phyloP scores from a whole-genome alignment of 2,329 filamentous ascomycete species.

The Aspergillus felis region DNA sequence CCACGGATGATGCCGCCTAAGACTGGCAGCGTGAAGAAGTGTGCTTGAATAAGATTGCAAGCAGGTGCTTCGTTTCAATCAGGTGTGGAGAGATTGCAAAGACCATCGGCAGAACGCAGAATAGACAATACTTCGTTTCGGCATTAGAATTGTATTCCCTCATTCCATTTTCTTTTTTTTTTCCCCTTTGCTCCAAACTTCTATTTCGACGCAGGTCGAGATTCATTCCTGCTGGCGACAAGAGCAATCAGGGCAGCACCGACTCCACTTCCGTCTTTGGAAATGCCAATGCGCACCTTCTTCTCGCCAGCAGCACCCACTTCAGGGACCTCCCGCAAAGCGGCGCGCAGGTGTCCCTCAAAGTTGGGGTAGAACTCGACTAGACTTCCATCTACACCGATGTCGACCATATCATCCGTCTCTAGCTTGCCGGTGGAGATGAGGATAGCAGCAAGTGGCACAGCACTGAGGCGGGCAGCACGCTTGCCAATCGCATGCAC shows the following conservation, averaged over 20 bases:
- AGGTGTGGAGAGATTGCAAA: not conserved
- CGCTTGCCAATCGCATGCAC: conserved; percentile 81
- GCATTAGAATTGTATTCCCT: not conserved
- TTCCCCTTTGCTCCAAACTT: not conserved
- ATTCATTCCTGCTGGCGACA: conserved; percentile 60
- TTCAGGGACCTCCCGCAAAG: conserved; percentile 68
- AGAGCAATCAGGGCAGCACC: conserved; percentile 92
- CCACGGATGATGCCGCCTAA: not conserved
- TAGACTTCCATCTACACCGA: conserved; percentile 90
- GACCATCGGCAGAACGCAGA: not conserved
- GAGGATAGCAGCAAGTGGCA: conserved; percentile 80
- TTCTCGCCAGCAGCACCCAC: conserved; percentile 76
- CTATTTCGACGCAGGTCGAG: not conserved
- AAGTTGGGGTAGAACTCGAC: conserved; percentile 96
- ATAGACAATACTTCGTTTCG: not conserved
- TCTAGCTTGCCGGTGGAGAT: conserved; percentile 72
- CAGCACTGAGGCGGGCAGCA: conserved; percentile 80
- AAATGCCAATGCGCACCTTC: conserved; percentile 88
- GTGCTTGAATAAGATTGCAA: not conserved
- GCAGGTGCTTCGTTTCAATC: not conserved
- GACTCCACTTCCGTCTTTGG: conserved; percentile 94
- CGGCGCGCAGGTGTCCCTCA: conserved; percentile 80
- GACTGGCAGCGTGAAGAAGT: no score
- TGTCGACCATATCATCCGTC: conserved; percentile 70
- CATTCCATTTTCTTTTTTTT: not conserved